Conservation (phyloP, 441 rosid species). For the Erodium moschatum region DNA sequence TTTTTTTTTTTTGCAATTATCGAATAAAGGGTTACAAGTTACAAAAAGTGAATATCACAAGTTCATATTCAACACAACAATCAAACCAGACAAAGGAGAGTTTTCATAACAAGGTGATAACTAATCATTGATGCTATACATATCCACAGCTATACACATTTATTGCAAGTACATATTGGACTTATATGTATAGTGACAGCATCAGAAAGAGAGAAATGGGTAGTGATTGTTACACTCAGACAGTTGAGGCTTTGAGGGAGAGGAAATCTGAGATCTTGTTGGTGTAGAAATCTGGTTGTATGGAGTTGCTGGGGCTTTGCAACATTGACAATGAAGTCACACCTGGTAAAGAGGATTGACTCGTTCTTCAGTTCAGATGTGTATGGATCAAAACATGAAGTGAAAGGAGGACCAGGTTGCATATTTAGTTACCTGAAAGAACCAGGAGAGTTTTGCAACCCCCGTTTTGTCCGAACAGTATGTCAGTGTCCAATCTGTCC, state of each 20-base stretch:
- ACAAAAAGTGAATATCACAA: no score
- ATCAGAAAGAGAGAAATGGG: not conserved
- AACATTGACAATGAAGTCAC: constrained; percentile 61
- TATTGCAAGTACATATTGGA: not conserved
- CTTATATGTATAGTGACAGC: not conserved
- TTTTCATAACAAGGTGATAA: not conserved
- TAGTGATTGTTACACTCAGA: constrained; percentile 28
- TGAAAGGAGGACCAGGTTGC: no score
- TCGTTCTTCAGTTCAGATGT: not conserved
- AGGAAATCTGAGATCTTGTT: constrained; percentile 66
- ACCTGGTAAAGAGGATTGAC: constrained; percentile 29
- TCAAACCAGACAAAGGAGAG: not conserved
- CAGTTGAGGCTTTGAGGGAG: constrained; percentile 47
- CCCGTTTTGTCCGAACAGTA: constrained; percentile 64
- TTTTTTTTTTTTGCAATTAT: no score
- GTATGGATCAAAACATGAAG: no score
- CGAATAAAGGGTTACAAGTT: no score
- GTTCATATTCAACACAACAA: not conserved
- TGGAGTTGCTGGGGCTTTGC: constrained; percentile 50
- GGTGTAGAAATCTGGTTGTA: constrained; percentile 67
- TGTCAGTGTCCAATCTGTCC: constrained; percentile 68
- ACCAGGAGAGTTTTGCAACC: constrained; percentile 70
- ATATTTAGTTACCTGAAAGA: constrained; percentile 44
- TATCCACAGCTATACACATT: not conserved
- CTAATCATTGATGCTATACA: not conserved